These are phyloP conservation scores for Cicer pinnatifidum DNA, from an alignment of 306 rosid genomes.

Conservation along the genomic window DNA sequence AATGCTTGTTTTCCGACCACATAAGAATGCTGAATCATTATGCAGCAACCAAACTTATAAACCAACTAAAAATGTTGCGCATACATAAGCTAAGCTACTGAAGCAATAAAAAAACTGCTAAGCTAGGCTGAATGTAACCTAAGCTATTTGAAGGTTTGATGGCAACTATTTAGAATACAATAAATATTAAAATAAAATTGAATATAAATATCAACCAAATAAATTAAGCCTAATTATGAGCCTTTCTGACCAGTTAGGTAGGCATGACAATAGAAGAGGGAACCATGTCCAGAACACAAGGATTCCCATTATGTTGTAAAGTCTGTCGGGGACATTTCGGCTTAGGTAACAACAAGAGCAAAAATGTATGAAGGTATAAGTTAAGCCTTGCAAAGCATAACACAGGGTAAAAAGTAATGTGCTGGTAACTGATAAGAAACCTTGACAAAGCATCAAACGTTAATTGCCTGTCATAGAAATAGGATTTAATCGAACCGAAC, in stretches of 20 bases:
- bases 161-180: too few species aligned
- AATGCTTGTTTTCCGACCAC: too few species aligned
- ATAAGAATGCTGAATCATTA: too few species aligned
- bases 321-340: conserved; percentile 65
- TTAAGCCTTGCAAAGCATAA: conserved; percentile 71
- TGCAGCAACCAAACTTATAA: too few species aligned
- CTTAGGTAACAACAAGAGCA: conserved; percentile 55
- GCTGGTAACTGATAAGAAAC: conserved; percentile 76
- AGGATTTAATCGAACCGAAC: conserved; percentile 61
- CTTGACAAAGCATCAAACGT: conserved; percentile 72
- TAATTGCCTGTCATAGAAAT: conserved; percentile 70
- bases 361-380: conserved; percentile 66
- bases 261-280: conserved; percentile 65
- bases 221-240: too few species aligned
- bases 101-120: too few species aligned
- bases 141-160: too few species aligned
- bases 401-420: conserved; percentile 74
- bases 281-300: conserved; percentile 86
- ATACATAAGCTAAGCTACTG: too few species aligned
- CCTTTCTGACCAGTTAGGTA: conserved; percentile 82
- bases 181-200: too few species aligned
- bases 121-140: too few species aligned
- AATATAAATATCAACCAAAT: too few species aligned
- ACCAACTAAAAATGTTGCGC: too few species aligned
- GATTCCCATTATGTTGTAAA: conserved; percentile 63